Percentiles rank a stretch among this genome's conserved stretches.
Conservation (phyloP, 2,329 filamentous ascomycete species). For the Aureobasidium subglaciale region DNA sequence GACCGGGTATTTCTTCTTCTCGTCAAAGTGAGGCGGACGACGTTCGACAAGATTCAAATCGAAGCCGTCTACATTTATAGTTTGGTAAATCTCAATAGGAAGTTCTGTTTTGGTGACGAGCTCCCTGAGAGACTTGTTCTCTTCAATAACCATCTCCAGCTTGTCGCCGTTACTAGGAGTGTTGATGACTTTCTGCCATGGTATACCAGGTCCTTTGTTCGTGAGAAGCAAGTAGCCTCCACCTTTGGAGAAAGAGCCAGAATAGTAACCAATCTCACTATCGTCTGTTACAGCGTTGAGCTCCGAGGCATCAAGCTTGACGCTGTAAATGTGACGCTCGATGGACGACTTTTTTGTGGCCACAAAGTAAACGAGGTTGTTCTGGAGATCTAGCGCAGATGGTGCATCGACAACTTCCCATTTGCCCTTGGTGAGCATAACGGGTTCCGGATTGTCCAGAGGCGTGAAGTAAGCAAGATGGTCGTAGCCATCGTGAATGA, state of each 20-base stretch:
- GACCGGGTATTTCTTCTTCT: conserved; percentile 80
- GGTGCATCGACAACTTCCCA: conserved; percentile 91
- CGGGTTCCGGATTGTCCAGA: conserved; percentile 71
- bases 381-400: conserved; percentile 73
- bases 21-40: conserved; percentile 80
- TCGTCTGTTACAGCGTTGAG: conserved; percentile 68
- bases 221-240: conserved; percentile 77
- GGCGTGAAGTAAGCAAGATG: conserved; percentile 92
- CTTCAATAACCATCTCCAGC: conserved; percentile 67
- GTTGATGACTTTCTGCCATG: conserved; percentile 84
- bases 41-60: conserved; percentile 71
- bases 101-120: conserved; percentile 71
- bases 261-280: conserved; percentile 68
- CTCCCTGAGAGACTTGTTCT: conserved; percentile 64
- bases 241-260: conserved; percentile 73
- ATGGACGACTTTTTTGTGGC: conserved; percentile 81
- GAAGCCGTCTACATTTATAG: conserved; percentile 74
- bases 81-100: conserved; percentile 74
- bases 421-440: conserved; percentile 76
- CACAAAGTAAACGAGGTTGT: conserved; percentile 86
- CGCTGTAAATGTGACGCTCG: conserved; percentile 85
- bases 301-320: conserved; percentile 69
- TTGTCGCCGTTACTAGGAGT: conserved; percentile 61
- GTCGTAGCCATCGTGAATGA: conserved; percentile 80
- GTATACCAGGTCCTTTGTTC: conserved; percentile 77